These are phyloP conservation scores for Nakaseomyces bracarensis DNA, from an alignment of 1,139 yeast genomes.

Conservation along the genomic window DNA sequence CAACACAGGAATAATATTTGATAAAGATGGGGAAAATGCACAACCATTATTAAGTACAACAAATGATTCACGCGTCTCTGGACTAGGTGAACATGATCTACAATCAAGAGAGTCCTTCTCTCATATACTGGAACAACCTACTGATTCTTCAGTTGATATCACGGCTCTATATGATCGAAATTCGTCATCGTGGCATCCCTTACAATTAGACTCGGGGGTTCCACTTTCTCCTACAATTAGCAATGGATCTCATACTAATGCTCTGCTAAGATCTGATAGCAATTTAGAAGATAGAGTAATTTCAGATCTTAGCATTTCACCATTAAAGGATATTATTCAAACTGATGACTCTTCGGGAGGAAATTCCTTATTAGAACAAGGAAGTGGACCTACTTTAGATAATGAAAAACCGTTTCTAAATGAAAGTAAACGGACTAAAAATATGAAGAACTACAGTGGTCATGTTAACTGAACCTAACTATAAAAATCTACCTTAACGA, in stretches of 20 bases:
- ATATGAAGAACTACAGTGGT: neutral
- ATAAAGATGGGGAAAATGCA: conserved; percentile 12
- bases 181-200: conserved; percentile 26
- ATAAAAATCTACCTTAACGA: neutral
- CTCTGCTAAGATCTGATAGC: neutral
- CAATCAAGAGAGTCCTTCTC: conserved; percentile 20
- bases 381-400: neutral
- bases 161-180: conserved; percentile 26
- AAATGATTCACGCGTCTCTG: conserved; percentile 2
- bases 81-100: conserved; percentile 1
- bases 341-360: conserved; percentile 7
- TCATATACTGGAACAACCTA: conserved; percentile 15
- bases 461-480: neutral
- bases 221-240: conserved; percentile 15
- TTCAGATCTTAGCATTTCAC: neutral
- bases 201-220: conserved; percentile 14
- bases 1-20: conserved; percentile 10
- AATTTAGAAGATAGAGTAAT: neutral
- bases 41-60: conserved; percentile 20
- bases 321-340: neutral
- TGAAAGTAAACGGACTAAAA: neutral
- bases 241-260: neutral
- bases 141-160: conserved; percentile 26
- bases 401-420: conserved; percentile 1
- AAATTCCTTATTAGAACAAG: conserved; percentile 1